phyloP scores from a whole-genome alignment of 139 green algal genomes.

The Chlamydomonas sphaeroides region DNA sequence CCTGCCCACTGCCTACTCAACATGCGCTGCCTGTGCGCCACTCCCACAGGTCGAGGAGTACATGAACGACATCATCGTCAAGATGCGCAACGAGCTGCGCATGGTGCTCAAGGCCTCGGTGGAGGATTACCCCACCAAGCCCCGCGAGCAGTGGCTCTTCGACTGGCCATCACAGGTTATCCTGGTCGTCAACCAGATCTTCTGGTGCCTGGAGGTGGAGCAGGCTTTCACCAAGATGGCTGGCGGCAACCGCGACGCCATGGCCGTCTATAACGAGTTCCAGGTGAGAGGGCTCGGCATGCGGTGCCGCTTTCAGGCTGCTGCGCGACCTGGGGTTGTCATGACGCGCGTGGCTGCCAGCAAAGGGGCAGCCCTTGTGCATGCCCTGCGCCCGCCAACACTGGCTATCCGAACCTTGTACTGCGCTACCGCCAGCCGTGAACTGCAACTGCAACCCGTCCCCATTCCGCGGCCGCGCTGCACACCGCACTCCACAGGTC shows the following conservation, averaged over 20 bases:
- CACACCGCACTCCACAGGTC: constrained; percentile 72
- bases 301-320: too few species aligned
- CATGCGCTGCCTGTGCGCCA: not conserved
- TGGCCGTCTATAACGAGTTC: constrained; percentile 85
- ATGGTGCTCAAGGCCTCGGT: constrained; percentile 71
- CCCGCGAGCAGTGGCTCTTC: constrained; percentile 86
- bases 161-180: constrained; percentile 88
- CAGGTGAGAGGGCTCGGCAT: too few species aligned
- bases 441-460: too few species aligned
- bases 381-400: too few species aligned
- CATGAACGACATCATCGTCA: constrained; percentile 86
- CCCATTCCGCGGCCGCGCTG: not conserved
- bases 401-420: too few species aligned
- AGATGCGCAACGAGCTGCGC: constrained; percentile 90
- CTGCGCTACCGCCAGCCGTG: too few species aligned
- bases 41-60: constrained; percentile 82
- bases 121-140: constrained; percentile 74
- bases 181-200: constrained; percentile 94
- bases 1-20: too few species aligned
- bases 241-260: constrained; percentile 72
- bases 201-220: constrained; percentile 91
- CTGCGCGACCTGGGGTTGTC: too few species aligned
- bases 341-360: too few species aligned
- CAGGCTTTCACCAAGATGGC: constrained; percentile 72
- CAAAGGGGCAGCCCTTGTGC: too few species aligned